Conservation (phyloP, 2,329 filamentous ascomycete genomes). For the Stachybotrys echinatus region DNA sequence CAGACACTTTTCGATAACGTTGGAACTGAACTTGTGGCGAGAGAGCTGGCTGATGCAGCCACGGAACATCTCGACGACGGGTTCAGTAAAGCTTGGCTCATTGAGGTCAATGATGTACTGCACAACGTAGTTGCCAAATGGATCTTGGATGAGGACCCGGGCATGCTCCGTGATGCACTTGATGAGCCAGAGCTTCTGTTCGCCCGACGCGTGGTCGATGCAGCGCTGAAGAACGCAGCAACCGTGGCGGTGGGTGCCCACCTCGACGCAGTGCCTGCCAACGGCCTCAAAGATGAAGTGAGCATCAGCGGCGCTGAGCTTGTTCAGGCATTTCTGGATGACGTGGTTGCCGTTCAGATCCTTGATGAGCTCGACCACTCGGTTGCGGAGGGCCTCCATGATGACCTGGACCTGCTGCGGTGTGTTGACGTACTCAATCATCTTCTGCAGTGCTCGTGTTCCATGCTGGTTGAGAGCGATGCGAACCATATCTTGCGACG, state of each 20-base stretch:
- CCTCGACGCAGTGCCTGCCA: constrained; percentile 76
- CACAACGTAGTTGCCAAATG: constrained; percentile 97
- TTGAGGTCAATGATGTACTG: constrained; percentile 97
- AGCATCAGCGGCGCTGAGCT: constrained; percentile 75
- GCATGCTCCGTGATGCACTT: constrained; percentile 82
- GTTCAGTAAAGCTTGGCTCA: constrained; percentile 81
- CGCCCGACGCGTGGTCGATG: constrained; percentile 90
- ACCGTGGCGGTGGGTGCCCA: constrained; percentile 94
- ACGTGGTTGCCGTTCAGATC: constrained; percentile 98
- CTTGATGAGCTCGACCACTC: constrained; percentile 92
- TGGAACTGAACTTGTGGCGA: constrained; percentile 98
- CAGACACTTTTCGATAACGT: constrained; percentile 95
- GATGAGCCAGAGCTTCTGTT: constrained; percentile 85
- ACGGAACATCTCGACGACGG: constrained; percentile 75
- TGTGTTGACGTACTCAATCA: constrained; percentile 95
- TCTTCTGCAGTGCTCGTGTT: constrained; percentile 94
- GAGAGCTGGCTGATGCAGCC: constrained; percentile 68
- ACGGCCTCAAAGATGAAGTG: constrained; percentile 98
- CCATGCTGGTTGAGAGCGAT: constrained; percentile 97
- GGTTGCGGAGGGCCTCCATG: constrained; percentile 73
- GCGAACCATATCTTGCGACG: constrained; percentile 78
- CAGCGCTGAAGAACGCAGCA: constrained; percentile 98
- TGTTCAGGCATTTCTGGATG: constrained; percentile 98
- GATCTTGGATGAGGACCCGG: constrained; percentile 87
- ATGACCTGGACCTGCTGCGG: constrained; percentile 81